Conservation (phyloP, 2,329 filamentous ascomycete species). For the Penicillium sp. region DNA sequence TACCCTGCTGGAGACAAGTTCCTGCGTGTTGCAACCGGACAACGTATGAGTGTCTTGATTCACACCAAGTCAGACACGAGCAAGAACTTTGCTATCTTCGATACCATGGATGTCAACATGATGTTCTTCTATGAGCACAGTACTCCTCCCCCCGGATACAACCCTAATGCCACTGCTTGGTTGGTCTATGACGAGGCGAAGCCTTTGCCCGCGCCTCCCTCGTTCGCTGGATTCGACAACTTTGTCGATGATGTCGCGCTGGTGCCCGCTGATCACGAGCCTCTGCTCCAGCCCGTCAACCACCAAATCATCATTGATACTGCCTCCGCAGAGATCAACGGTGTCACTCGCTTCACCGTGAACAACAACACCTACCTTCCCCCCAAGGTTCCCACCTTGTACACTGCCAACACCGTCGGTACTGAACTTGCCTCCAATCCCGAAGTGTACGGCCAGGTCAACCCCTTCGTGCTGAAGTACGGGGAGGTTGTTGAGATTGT, state of each 20-base stretch:
- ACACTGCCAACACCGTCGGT: slow-evolving; percentile 68
- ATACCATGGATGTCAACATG: slow-evolving; percentile 67
- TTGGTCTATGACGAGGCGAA: slow-evolving; percentile 56
- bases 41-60: slow-evolving; percentile 58
- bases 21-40: slow-evolving; percentile 68
- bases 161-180: slow-evolving; percentile 54
- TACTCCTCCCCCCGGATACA: slow-evolving; percentile 63
- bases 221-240: slow-evolving; percentile 50
- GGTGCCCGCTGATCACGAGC: slow-evolving; percentile 25
- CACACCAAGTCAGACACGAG: slow-evolving; percentile 63
- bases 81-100: slow-evolving; percentile 67
- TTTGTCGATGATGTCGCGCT: slow-evolving; percentile 66
- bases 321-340: slow-evolving; percentile 69
- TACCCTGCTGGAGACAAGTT: slow-evolving; percentile 54
- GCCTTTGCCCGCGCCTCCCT: slow-evolving; percentile 51
- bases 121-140: slow-evolving; percentile 33
- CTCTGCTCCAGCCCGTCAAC: slow-evolving; percentile 30
- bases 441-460: slow-evolving; percentile 66
- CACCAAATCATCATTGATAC: slow-evolving; percentile 42
- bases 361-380: slow-evolving; percentile 75
- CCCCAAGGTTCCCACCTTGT: slow-evolving; percentile 78
- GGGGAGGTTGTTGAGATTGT: slow-evolving; percentile 49
- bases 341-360: slow-evolving; percentile 61
- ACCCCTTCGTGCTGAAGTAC: slow-evolving; percentile 68
- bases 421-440: slow-evolving; percentile 55